phyloP scores from a whole-genome alignment of 805 yeast species.

The Starmerella cellae region DNA sequence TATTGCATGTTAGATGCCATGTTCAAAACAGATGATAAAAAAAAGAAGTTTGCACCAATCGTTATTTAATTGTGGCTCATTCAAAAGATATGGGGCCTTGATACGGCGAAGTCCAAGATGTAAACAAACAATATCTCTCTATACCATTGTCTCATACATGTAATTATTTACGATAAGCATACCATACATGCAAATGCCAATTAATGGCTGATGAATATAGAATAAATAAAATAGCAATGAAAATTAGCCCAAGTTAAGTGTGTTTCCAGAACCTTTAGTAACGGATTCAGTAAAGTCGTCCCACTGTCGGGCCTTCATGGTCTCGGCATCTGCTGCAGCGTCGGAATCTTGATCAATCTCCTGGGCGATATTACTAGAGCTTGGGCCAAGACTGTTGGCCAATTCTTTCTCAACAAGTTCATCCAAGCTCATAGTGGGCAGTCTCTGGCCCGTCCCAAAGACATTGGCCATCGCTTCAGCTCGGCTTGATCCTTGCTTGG shows the following conservation, averaged over 20 bases:
- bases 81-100: too few species aligned
- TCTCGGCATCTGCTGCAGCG: slow-evolving; percentile 47
- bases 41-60: too few species aligned
- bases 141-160: too few species aligned
- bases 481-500: slow-evolving; percentile 28
- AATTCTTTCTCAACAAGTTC: slow-evolving; percentile 79
- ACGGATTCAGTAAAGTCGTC: slow-evolving; percentile 83
- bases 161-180: too few species aligned
- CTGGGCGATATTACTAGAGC: slow-evolving; percentile 21
- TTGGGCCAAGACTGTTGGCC: slow-evolving; percentile 50
- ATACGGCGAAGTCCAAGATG: too few species aligned
- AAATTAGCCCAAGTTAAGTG: slow-evolving; percentile 48
- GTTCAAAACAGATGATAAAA: too few species aligned
- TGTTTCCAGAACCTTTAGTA: slow-evolving; percentile 84
- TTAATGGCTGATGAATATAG: too few species aligned
- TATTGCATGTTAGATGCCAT: too few species aligned
- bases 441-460: slow-evolving; percentile 78
- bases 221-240: background rate
- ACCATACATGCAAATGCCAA: too few species aligned
- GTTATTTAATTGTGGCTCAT: too few species aligned
- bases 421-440: slow-evolving; percentile 91
- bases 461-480: slow-evolving; percentile 47
- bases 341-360: slow-evolving; percentile 51
- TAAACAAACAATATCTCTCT: too few species aligned
- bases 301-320: slow-evolving; percentile 74